Conservation (phyloP, 768 basidiomycete species). For the Naganishia antarctica region DNA sequence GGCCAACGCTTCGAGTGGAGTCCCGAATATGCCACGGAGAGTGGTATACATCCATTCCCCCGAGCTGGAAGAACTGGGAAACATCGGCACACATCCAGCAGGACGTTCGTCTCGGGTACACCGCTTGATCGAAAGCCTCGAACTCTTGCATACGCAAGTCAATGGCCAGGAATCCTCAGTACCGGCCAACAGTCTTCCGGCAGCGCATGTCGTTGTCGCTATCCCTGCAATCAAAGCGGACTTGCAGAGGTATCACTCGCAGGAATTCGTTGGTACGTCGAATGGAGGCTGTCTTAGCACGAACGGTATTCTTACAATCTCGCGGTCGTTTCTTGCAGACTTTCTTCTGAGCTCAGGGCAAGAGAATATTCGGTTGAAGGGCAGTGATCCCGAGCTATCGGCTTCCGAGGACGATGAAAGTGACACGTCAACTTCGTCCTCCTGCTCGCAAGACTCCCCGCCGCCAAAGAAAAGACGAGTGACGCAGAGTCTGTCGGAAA, state of each 20-base stretch:
- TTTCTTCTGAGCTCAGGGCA: neutral
- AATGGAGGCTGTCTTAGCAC: neutral
- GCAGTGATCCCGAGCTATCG: slow-evolving; percentile 33
- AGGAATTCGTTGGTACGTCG: slow-evolving; percentile 62
- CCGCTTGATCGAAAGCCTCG: slow-evolving; percentile 32
- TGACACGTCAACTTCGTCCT: slow-evolving; percentile 28
- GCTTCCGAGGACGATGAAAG: slow-evolving; percentile 63
- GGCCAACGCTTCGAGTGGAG: neutral
- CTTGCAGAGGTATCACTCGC: slow-evolving; percentile 64
- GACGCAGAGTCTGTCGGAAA: neutral
- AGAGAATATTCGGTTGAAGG: neutral
- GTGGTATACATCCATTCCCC: slow-evolving; percentile 22
- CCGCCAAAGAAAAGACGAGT: neutral
- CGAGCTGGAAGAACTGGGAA: neutral
- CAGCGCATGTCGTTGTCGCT: slow-evolving; percentile 56
- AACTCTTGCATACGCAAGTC: neutral
- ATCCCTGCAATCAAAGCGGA: slow-evolving; percentile 57
- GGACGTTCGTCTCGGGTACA: slow-evolving; percentile 42
- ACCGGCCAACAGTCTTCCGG: neutral
- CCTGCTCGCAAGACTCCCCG: neutral
- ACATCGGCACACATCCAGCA: slow-evolving; percentile 24
- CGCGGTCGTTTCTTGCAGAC: neutral
- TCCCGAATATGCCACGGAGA: neutral
- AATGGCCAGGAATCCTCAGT: neutral
- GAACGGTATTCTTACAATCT: too few relatives aligned